Evolutionary conservation across 2,329 filamentous ascomycete genomes (phyloP).

Genomic region (Albifimbria verrucaria): DNA sequence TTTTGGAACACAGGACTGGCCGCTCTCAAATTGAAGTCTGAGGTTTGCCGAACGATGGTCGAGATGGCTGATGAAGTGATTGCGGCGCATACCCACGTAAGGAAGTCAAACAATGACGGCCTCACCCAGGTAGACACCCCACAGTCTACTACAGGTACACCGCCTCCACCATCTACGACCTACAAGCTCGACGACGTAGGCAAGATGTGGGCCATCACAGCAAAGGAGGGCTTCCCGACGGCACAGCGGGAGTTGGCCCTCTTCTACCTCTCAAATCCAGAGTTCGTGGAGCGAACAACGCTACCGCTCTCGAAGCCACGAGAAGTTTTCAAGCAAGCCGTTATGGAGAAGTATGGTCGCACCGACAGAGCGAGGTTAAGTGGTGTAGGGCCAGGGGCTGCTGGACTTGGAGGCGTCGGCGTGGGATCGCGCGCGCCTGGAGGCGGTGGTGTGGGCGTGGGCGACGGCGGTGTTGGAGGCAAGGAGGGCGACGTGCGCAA

Average conservation of each 20-base stretch:
- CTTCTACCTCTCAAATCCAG: constrained; percentile 88
- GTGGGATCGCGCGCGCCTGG: constrained; percentile 17
- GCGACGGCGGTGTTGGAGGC: constrained; percentile 21
- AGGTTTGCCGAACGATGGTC: constrained; percentile 77
- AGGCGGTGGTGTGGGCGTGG: constrained; percentile 12
- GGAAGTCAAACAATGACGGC: constrained; percentile 40
- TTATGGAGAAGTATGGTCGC: constrained; percentile 68
- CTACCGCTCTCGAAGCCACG: constrained; percentile 79
- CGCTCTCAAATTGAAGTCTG: constrained; percentile 82
- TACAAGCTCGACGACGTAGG: constrained; percentile 79
- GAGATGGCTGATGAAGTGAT: constrained; percentile 56
- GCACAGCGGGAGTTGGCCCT: constrained; percentile 92
- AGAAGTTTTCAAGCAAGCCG: constrained; percentile 86
- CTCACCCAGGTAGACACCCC: constrained; percentile 23
- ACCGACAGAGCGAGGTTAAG: constrained; percentile 24
- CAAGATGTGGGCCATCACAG: constrained; percentile 87
- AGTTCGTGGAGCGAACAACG: constrained; percentile 75
- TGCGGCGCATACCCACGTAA: constrained; percentile 61
- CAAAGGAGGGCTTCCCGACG: constrained; percentile 78
- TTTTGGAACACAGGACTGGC: constrained; percentile 91
- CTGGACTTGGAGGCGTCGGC: constrained; percentile 20
- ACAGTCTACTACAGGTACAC: constrained; percentile 36
- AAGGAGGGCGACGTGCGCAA: constrained; percentile 56
- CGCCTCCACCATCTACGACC: constrained; percentile 51
- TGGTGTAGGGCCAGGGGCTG: constrained; percentile 13